A percentile compares a stretch with the other conserved stretches of the same genome.
These are phyloP conservation scores for Cubamyces sp. DNA, from an alignment of 768 basidiomycete species.

Conservation along the genomic window DNA sequence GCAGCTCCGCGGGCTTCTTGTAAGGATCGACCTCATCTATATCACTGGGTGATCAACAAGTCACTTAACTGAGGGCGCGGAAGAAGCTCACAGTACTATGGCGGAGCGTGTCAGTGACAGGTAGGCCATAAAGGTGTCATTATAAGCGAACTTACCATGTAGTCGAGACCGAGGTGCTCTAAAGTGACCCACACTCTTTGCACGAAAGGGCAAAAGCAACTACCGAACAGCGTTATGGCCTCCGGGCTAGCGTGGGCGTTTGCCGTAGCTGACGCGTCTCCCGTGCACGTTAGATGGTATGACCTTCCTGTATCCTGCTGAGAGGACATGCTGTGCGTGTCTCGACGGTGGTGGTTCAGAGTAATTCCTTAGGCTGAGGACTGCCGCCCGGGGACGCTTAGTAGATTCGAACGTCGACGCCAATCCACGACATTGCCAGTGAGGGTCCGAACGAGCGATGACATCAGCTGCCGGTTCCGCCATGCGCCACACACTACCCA, in stretches of 20 bases:
- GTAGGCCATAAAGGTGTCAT: neutral
- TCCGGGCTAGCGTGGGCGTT: conserved; percentile 48
- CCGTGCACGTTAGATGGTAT: conserved; percentile 49
- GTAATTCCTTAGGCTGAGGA: too few species aligned
- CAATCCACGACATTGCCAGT: too few species aligned
- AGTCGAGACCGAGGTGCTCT: conserved; percentile 70
- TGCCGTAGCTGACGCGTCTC: conserved; percentile 59
- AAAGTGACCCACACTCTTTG: conserved; percentile 80
- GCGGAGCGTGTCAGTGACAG: neutral
- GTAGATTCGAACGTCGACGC: too few species aligned
- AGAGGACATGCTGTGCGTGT: conserved; percentile 24
- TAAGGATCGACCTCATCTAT: conserved; percentile 83
- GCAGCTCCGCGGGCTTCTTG: conserved; percentile 76
- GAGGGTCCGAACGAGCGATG: too few species aligned
- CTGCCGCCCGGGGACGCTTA: too few species aligned
- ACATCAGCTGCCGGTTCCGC: too few species aligned
- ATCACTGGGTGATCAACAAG: neutral
- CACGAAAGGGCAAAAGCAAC: conserved; percentile 83
- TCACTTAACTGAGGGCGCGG: neutral
- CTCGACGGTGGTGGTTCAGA: neutral
- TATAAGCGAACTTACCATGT: conserved; percentile 53
- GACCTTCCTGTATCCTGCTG: conserved; percentile 42
- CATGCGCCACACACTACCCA: too few species aligned
- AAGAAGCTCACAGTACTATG: conserved; percentile 44
- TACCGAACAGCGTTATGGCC: conserved; percentile 69